These are phyloP conservation scores for Paraphaeosphaeria sporulosa DNA, from an alignment of 2,329 filamentous ascomycete species.

Conservation along the genomic window DNA sequence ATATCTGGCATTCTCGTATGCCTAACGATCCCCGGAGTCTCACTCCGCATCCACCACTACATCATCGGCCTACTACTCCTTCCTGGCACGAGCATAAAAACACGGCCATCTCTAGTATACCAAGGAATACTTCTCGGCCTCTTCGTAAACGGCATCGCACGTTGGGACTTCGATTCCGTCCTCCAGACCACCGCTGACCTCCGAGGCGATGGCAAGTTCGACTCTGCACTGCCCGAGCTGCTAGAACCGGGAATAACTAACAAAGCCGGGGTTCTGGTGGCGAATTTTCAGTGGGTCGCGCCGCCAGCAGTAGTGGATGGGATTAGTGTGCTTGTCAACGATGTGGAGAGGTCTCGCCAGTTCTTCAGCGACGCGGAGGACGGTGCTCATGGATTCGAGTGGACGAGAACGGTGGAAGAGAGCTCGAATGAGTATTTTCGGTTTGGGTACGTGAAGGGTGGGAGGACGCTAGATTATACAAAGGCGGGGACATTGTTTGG, in stretches of 20 bases:
- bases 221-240: slow-evolving; percentile 65
- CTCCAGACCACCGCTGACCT: slow-evolving; percentile 81
- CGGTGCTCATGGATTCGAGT: slow-evolving; percentile 26
- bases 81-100: slow-evolving; percentile 47
- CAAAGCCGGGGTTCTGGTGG: slow-evolving; percentile 56
- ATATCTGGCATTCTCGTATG: slow-evolving; percentile 70
- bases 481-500: slow-evolving; percentile 33
- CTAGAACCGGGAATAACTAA: slow-evolving; percentile 26
- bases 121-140: slow-evolving; percentile 47
- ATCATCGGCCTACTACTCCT: slow-evolving; percentile 45
- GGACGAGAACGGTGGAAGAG: slow-evolving; percentile 51
- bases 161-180: slow-evolving; percentile 61
- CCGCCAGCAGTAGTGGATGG: slow-evolving; percentile 66
- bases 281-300: slow-evolving; percentile 65
- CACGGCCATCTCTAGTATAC: slow-evolving; percentile 43
- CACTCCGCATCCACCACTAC: slow-evolving; percentile 84
- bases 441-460: slow-evolving; percentile 41
- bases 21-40: slow-evolving; percentile 75
- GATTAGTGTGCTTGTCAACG: slow-evolving; percentile 81
- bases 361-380: slow-evolving; percentile 33
- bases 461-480: slow-evolving; percentile 42
- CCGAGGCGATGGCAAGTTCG: slow-evolving; percentile 60
- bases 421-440: slow-evolving; percentile 44
- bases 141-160: slow-evolving; percentile 47
- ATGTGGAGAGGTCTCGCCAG: slow-evolving; percentile 71